These are phyloP conservation scores for Amylocystis lapponica DNA, from an alignment of 768 basidiomycete species.

Conservation along the genomic window DNA sequence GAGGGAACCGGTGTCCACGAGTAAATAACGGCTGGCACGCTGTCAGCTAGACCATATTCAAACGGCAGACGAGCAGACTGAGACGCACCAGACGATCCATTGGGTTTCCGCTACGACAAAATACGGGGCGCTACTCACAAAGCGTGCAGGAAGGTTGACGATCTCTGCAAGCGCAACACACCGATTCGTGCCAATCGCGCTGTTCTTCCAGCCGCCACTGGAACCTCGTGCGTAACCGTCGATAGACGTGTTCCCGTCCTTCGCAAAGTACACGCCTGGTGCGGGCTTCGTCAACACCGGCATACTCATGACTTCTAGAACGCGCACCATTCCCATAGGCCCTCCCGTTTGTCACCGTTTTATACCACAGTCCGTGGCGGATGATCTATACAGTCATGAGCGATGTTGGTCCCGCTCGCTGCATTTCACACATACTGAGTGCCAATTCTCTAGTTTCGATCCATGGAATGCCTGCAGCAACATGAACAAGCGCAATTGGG, in stretches of 20 bases:
- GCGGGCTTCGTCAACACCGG: too few relatives aligned
- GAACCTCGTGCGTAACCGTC: slow-evolving; percentile 33
- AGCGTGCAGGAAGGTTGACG: slow-evolving; percentile 53
- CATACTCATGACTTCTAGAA: too few relatives aligned
- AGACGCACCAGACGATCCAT: slow-evolving; percentile 63
- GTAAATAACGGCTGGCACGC: too few relatives aligned
- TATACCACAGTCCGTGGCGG: slow-evolving; percentile 66
- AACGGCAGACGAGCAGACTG: too few relatives aligned
- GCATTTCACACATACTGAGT: slow-evolving; percentile 42
- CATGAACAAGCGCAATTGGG: not conserved
- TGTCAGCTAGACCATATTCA: too few relatives aligned
- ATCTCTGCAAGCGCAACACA: slow-evolving; percentile 62
- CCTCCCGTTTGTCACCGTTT: slow-evolving; percentile 48
- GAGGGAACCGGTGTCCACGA: too few relatives aligned
- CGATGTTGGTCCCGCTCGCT: too few relatives aligned
- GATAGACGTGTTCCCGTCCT: slow-evolving; percentile 48
- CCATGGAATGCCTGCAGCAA: slow-evolving; percentile 66
- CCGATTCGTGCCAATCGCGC: slow-evolving; percentile 37
- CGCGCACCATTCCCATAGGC: slow-evolving; percentile 57
- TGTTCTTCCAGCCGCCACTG: slow-evolving; percentile 43
- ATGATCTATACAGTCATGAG: too few relatives aligned
- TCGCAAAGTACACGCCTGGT: slow-evolving; percentile 63
- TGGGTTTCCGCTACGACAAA: slow-evolving; percentile 59
- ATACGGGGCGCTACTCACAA: slow-evolving; percentile 45
- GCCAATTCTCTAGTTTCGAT: slow-evolving; percentile 61